Evolutionary conservation across 177 flowering plant genomes (phyloP), one percentile per base, ranked within the genome.

Genomic region (Vitis hybrid): DNA sequence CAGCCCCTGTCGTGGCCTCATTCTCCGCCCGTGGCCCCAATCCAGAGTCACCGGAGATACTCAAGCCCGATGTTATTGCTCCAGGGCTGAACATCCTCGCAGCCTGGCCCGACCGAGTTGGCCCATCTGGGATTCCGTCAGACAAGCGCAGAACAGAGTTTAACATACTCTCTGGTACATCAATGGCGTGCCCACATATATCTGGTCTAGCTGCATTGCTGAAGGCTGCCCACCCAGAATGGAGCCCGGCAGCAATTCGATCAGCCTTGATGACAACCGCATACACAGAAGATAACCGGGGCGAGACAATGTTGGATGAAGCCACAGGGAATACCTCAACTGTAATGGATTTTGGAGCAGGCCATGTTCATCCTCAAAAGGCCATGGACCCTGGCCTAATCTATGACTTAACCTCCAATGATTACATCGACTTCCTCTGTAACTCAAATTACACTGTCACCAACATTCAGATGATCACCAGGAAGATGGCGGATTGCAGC

Each of bases 161-260:
- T 65, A 95, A 93, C 64, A 95, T 95, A 1, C 77, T 93, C 8
- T 93, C 98, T 0, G 99, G 99, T 0, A 95, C 99, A 0, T 95
- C 99, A 0, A 95, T 95, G 99, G 94, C 99, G 0, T 93, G 98
- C 72, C 98, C 98, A 1, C 99, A 95, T 71, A 97, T 95, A 2
- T 91, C 98, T 0, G 99, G 99, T 1, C 71, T 95, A 2, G 99
- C 91, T 1, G 98, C 99, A 2, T 56, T 95, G 82, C 52, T 95
- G 31, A 95, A 93, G 77, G 99, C 96, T 5, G 90, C 93, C 0
- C 96, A 95, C 67, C 97, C 97, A 0, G 90, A 81, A 11, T 95
- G 99, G 99, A 85, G 89, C 69, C 97, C 99, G 0, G 97, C 97
- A 0, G 94, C 92, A 0, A 88, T 95, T 7, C 76, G 90, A 59